Evolutionary conservation across 225 moss, liverwort and hornwort species (phyloP), one percentile per base, ranked within the genome.

Genomic region (Bryoerythrophyllum caledonicum): DNA sequence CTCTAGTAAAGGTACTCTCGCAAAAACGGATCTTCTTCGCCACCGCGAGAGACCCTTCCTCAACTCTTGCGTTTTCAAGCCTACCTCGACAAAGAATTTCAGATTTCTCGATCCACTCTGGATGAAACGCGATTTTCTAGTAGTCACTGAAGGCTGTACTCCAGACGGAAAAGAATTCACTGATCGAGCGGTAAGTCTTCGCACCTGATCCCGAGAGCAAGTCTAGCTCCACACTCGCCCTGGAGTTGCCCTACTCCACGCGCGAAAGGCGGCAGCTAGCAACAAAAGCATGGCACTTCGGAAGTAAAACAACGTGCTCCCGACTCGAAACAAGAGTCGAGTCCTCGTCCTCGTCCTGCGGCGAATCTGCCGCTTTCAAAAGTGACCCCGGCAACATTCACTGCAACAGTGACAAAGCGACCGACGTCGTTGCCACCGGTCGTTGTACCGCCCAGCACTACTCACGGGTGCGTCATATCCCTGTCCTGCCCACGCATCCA

Each of bases 401-500:
- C 43, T 58, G 72, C 1, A 44, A 48, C 73, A 19, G 48, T 5
- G 48, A 49, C 48, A 17, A 24, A 51, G 38, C 38, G 38, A 32
- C 32, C 32, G n/a, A 58, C 57, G 48, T 32, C 61, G 32, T 32
- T 61, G 43, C 56, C 68, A 1, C 68, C 8, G 73, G 25, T 63
- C 60, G 41, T 73, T 41, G 83, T 80, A 80, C 80, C 72, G 7
- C 71, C n/a, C 21, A 49, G 16, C 72, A 70, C 82, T 32, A 32
- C 4, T 82, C 79, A 76, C 79, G 60, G 75, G 75, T 54, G 70
- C 52, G 73, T 85, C 82, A 76, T 82, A 85, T 79, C 79, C 28
- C 70, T 79, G 85, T 82, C 82, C 76, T 79, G 60, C 65, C 76
- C 82, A 82, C 76, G 60, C 82, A 69, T 85, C 73, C 38, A 59